Conservation (phyloP, 306 rosid genomes). For the Mucuna pruriens region DNA sequence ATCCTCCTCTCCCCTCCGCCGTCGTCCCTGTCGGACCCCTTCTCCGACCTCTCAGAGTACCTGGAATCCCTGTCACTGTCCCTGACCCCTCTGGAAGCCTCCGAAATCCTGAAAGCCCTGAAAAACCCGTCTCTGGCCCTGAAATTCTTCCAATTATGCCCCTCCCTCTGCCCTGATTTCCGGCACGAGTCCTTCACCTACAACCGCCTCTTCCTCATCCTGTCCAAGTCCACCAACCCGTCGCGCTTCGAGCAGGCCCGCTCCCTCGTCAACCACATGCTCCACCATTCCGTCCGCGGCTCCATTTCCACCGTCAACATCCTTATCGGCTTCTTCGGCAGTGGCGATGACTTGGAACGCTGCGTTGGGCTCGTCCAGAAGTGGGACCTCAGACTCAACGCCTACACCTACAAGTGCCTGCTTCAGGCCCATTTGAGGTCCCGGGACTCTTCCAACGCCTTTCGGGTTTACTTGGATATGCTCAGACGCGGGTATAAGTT, state of each 20-base stretch:
- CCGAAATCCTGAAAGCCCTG: conserved; percentile 81
- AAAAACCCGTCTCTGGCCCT: conserved; percentile 69
- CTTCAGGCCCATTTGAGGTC: conserved; percentile 87
- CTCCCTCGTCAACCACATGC: conserved; percentile 64
- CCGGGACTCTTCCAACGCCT: conserved; percentile 54
- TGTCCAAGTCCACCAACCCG: conserved; percentile 72
- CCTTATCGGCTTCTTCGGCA: conserved; percentile 62
- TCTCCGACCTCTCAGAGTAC: conserved; percentile 79
- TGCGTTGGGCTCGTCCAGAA: conserved; percentile 68
- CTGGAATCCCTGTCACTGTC: conserved; percentile 66
- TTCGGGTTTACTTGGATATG: conserved; percentile 62
- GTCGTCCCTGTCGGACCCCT: conserved; percentile 52
- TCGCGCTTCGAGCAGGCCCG: conserved; percentile 61
- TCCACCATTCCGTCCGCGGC: conserved; percentile 52
- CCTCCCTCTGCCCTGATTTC: conserved; percentile 66
- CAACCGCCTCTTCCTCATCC: conserved; percentile 79
- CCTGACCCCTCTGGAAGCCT: conserved; percentile 75
- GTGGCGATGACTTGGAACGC: conserved; percentile 59
- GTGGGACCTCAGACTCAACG: conserved; percentile 73
- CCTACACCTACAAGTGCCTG: conserved; percentile 86
- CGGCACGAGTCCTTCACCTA: conserved; percentile 79
- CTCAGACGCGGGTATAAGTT: conserved; percentile 57
- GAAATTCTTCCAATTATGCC: conserved; percentile 75
- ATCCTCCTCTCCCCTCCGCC: conserved; percentile 64
- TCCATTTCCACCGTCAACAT: conserved; percentile 85